phyloP scores from a whole-genome alignment of 345 rosid genomes.

The Cardamine occulta region DNA sequence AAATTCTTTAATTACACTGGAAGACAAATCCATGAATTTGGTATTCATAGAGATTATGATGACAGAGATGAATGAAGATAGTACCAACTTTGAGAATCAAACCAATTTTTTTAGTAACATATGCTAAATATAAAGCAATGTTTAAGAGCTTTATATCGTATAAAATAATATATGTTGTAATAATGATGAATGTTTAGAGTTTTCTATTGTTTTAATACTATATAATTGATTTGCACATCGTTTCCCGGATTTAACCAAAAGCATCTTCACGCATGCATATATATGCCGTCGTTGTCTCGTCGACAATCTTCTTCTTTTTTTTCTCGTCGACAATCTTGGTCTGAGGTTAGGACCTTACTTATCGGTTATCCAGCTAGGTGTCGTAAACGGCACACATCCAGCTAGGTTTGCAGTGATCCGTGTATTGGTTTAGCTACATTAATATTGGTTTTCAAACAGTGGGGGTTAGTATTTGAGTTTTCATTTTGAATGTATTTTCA shows the following conservation, averaged over 20 bases:
- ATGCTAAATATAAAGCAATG: neutral
- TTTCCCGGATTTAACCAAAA: neutral
- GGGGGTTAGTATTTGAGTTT: neutral
- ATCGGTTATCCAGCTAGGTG: neutral
- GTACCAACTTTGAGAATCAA: neutral
- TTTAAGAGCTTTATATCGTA: neutral
- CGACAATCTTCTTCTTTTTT: too few species aligned
- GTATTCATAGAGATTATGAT: too few species aligned
- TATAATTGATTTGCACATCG: neutral
- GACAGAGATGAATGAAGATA: neutral
- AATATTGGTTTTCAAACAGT: neutral
- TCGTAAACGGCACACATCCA: neutral
- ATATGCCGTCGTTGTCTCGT: neutral
- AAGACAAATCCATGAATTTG: neutral
- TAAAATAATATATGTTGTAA: neutral
- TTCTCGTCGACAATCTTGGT: neutral
- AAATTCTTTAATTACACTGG: neutral
- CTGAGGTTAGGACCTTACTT: neutral
- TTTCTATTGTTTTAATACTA: neutral
- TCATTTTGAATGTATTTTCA: neutral
- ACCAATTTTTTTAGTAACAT: neutral
- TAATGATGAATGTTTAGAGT: neutral
- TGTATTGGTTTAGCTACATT: neutral
- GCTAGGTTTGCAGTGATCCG: neutral
- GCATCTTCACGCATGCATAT: neutral